Conservation (phyloP, 352 stramenopile genomes). For the Sclerospora graminicola region DNA sequence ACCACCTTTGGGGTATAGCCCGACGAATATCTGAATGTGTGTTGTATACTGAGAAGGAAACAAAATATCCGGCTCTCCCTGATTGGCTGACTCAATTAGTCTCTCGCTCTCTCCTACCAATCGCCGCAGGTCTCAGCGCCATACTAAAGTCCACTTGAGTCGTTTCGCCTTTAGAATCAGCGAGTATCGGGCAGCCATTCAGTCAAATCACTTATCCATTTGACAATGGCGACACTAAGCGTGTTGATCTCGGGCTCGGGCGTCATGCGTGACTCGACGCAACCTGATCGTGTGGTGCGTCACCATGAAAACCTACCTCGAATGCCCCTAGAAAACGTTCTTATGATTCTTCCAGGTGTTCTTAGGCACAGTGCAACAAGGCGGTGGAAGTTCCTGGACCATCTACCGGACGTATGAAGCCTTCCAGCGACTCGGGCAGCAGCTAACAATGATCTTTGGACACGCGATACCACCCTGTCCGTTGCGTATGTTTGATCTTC, state of each 20-base stretch:
- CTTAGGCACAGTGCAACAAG: slow-evolving; percentile 64
- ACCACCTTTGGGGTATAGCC: no score
- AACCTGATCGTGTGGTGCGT: slow-evolving; percentile 42
- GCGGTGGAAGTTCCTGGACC: slow-evolving; percentile 50
- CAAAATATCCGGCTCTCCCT: no score
- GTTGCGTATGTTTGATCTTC: slow-evolving; percentile 39
- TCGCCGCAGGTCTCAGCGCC: not conserved
- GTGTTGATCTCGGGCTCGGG: slow-evolving; percentile 69
- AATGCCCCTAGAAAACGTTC: not conserved
- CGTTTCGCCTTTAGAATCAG: no score
- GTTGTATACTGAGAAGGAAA: no score
- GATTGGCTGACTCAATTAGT: slow-evolving; percentile 16
- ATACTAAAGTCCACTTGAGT: no score
- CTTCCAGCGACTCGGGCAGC: slow-evolving; percentile 63
- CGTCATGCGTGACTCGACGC: slow-evolving; percentile 38
- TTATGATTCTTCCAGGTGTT: slow-evolving; percentile 41
- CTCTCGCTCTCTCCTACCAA: no score
- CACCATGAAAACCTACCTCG: not conserved
- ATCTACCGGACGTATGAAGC: slow-evolving; percentile 67
- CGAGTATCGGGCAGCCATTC: slow-evolving; percentile 20
- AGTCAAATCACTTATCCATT: slow-evolving; percentile 12
- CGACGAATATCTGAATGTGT: no score
- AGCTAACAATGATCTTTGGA: slow-evolving; percentile 66
- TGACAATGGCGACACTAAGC: slow-evolving; percentile 51
- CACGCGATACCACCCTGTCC: slow-evolving; percentile 49